Evolutionary conservation across 345 rosid genomes (phyloP).

Genomic region (Euclidium syriacum): DNA sequence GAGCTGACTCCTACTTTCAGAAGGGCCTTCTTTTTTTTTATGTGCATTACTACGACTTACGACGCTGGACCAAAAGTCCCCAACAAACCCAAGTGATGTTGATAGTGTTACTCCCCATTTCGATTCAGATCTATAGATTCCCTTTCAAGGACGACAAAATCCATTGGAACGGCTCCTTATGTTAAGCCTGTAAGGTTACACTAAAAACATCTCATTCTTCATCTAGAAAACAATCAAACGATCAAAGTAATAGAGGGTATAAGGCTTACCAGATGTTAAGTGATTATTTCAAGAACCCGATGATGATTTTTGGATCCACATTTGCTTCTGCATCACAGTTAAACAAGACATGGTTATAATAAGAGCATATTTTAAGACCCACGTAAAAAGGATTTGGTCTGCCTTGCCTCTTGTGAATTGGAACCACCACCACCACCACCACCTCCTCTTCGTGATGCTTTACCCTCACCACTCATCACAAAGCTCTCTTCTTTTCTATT

Average conservation of each 20-base stretch:
- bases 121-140: constrained; percentile 30
- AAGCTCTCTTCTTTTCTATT: constrained; percentile 38
- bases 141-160: constrained; percentile 21
- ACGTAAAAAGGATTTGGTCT: background rate
- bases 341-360: constrained; percentile 5
- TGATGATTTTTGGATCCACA: constrained; percentile 76
- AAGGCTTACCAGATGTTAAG: constrained; percentile 33
- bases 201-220: background rate
- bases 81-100: constrained; percentile 25
- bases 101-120: constrained; percentile 27
- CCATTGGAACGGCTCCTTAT: constrained; percentile 24
- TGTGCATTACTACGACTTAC: constrained; percentile 33
- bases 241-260: background rate
- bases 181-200: constrained; percentile 26
- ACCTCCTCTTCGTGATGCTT: constrained; percentile 54
- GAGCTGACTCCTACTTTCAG: constrained; percentile 33
- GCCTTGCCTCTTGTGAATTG: constrained; percentile 55
- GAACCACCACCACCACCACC: constrained; percentile 36
- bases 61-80: constrained; percentile 24
- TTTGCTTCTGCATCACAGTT: constrained; percentile 62
- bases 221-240: background rate
- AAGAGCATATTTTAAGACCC: background rate
- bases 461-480: constrained; percentile 37
- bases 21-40: constrained; percentile 25
- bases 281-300: constrained; percentile 48